phyloP scores from a whole-genome alignment of 2,329 filamentous ascomycete species.

The Beauveria rudraprayagi region DNA sequence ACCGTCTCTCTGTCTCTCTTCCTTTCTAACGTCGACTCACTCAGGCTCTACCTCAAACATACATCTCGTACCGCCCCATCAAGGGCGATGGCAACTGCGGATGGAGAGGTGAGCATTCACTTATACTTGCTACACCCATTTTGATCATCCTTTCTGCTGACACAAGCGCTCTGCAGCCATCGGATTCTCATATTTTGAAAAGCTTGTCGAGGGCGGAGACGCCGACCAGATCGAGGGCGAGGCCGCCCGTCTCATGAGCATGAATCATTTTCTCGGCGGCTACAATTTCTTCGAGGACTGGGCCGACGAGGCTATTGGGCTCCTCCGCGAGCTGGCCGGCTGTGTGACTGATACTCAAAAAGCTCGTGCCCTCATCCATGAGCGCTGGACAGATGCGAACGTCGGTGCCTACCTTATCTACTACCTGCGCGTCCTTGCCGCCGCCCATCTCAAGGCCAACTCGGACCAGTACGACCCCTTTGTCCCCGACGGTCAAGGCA shows the following conservation, averaged over 20 bases:
- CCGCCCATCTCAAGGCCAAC: conserved; percentile 75
- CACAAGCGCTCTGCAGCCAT: conserved; percentile 52
- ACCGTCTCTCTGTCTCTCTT: neutral
- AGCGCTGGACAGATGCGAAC: conserved; percentile 65
- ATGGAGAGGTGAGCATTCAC: conserved; percentile 73
- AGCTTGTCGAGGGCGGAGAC: conserved; percentile 61
- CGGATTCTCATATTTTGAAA: conserved; percentile 89
- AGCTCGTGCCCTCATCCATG: conserved; percentile 45
- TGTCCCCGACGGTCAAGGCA: conserved; percentile 47
- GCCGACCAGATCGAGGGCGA: conserved; percentile 60
- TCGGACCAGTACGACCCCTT: conserved; percentile 63
- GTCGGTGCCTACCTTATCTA: conserved; percentile 73
- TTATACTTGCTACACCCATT: neutral
- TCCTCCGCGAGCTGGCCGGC: conserved; percentile 56
- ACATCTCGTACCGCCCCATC: conserved; percentile 79
- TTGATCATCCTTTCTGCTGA: neutral
- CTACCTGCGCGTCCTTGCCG: conserved; percentile 73
- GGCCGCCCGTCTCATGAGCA: conserved; percentile 58
- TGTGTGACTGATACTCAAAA: conserved; percentile 53
- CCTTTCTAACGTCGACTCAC: neutral
- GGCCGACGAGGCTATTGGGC: conserved; percentile 61
- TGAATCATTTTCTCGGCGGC: conserved; percentile 69
- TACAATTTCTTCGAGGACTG: conserved; percentile 72
- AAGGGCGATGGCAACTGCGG: conserved; percentile 94
- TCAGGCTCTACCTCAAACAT: conserved; percentile 72